Base-by-base conservation (phyloP, 2,329 filamentous ascomycete species). In the Aureobasidium melanogenum region DNA sequence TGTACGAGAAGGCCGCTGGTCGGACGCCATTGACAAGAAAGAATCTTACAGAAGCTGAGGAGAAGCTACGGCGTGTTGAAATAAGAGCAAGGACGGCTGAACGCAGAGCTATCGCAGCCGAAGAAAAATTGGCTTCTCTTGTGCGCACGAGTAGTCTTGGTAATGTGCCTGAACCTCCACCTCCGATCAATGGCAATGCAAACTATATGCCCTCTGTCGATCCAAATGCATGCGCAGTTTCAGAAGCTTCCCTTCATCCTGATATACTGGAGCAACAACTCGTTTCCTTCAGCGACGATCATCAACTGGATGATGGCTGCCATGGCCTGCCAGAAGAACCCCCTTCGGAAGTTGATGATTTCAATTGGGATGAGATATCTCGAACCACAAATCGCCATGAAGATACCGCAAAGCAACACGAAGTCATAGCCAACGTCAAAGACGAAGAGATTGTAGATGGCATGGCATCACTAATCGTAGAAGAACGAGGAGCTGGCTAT, bases 21-120 rank as follows among this genome's bases (percentile, higher is more conserved):
- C 72, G 75, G 47, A 80, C 78, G 14, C 78, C 78, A 5, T 68
- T 80, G 63, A 81, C 78, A 5, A 71, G 79, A 46, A 79, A 75
- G 71, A 74, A 73, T 64, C 68, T 80, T 19, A 79, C 76, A 0
- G 74, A 78, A 54, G 74, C 79, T 5, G 77, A 79, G 63, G 72
- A 71, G 32, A 71, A 75, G 19, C 66, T 79, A 22, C 73, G 67
- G 15, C 67, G 67, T 28, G 66, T 68, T 3, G 70, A 70, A 55
- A 34, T 63, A n/a, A 60, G 64, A 34, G 59, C 64, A 17, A 63
- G 61, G 43, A 60, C 65, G 39, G 62, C 64, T 5, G 68, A 68
- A 46, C 58, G 63, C 17, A 62, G 66, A 47, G 68, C 66, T 15
- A 54, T 63, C 26, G 44, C 64, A 19, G 66, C 67, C 7, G 67